phyloP scores from a whole-genome alignment of 176 grass and related monocot genomes.

The Oryza rufipogon region DNA sequence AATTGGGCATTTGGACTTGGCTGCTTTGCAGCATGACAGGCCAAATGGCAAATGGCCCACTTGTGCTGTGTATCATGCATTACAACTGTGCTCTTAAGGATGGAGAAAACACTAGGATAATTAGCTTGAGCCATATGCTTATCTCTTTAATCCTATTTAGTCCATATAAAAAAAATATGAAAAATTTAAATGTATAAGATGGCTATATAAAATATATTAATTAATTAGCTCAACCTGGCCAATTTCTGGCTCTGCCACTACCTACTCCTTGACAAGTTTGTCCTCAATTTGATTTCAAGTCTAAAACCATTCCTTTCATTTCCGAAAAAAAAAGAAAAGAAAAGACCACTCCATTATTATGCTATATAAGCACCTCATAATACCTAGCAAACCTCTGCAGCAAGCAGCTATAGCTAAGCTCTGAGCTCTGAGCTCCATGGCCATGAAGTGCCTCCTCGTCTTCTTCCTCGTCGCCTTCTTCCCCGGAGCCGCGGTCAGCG shows the following conservation, averaged over 20 bases:
- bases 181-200: too few species aligned
- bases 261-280: background rate
- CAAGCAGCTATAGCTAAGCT: background rate
- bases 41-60: background rate
- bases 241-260: too few species aligned
- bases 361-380: conserved; percentile 29
- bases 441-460: background rate
- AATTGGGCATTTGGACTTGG: too few species aligned
- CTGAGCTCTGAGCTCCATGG: conserved; percentile 1
- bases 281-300: background rate
- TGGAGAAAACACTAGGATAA: too few species aligned
- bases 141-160: too few species aligned
- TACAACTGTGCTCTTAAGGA: too few species aligned
- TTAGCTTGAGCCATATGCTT: too few species aligned
- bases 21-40: background rate
- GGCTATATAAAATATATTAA: too few species aligned
- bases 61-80: background rate
- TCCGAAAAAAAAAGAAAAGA: too few species aligned
- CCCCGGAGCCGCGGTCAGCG: background rate
- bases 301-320: too few species aligned
- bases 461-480: conserved; percentile 27
- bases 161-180: too few species aligned
- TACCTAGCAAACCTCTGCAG: background rate
- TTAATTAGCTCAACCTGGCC: too few species aligned
- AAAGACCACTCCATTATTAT: background rate